These are phyloP conservation scores for Mariannaea sp. DNA, from an alignment of 2,329 filamentous ascomycete genomes.

Conservation along the genomic window DNA sequence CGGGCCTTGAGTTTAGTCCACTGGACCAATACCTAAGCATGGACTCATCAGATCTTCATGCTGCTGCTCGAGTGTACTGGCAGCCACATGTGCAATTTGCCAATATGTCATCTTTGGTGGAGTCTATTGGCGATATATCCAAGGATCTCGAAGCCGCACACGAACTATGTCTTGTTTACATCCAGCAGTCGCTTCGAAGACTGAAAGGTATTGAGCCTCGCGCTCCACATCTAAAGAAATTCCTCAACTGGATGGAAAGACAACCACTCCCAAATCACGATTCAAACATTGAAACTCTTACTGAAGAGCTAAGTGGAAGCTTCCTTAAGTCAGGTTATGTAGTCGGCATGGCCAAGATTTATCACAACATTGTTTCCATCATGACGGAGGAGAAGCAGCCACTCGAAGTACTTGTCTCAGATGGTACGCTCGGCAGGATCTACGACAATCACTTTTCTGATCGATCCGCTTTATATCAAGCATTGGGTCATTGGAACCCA, in stretches of 20 bases:
- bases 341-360: constrained; percentile 8
- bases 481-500: constrained; percentile 21
- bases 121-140: constrained; percentile 3
- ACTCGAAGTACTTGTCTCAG: constrained; percentile 16
- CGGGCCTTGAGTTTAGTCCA: constrained; percentile 9
- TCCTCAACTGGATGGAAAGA: constrained; percentile 16
- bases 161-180: constrained; percentile 11
- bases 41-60: constrained; percentile 10
- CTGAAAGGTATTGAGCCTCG: constrained; percentile 4
- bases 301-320: not conserved
- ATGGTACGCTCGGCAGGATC: constrained; percentile 8
- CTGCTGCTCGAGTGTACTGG: constrained; percentile 15
- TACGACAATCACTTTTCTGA: not conserved
- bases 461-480: not conserved
- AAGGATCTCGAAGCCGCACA: constrained; percentile 1
- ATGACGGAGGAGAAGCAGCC: constrained; percentile 12
- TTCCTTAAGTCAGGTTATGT: not conserved
- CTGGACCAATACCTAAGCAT: constrained; percentile 3
- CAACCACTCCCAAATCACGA: constrained; percentile 1
- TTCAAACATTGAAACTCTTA: not conserved
- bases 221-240: constrained; percentile 5
- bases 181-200: constrained; percentile 6
- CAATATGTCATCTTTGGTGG: constrained; percentile 6
- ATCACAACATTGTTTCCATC: constrained; percentile 12
- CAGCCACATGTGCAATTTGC: constrained; percentile 14